These are phyloP conservation scores for Cordyceps tenuipes DNA, from an alignment of 2,329 filamentous ascomycete genomes.

Conservation along the genomic window DNA sequence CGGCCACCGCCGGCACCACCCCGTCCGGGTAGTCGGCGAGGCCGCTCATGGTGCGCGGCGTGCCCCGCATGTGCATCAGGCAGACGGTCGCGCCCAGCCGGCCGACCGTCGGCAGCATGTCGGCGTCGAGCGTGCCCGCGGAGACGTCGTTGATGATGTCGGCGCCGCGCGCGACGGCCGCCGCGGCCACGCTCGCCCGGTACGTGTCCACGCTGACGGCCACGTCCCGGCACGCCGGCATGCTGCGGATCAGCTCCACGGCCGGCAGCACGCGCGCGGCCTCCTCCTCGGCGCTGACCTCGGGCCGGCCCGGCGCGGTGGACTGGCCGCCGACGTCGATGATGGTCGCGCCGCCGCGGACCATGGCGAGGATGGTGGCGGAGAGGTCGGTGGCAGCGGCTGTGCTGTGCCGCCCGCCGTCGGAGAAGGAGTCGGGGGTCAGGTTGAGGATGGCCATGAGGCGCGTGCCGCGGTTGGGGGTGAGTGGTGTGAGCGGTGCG, in stretches of 20 bases:
- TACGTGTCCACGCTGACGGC: constrained; percentile 90
- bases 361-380: constrained; percentile 51
- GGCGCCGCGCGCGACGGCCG: constrained; percentile 68
- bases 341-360: constrained; percentile 66
- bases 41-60: constrained; percentile 69
- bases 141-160: constrained; percentile 95
- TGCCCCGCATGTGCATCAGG: constrained; percentile 92
- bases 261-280: constrained; percentile 68
- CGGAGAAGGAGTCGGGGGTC: constrained; percentile 95
- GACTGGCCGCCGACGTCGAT: constrained; percentile 93
- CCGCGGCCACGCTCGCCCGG: constrained; percentile 71
- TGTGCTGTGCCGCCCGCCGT: constrained; percentile 59
- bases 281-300: constrained; percentile 67
- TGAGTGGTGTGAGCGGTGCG: constrained; percentile 50
- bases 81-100: constrained; percentile 68
- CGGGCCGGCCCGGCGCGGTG: constrained; percentile 66
- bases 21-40: constrained; percentile 61
- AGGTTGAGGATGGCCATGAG: constrained; percentile 94
- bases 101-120: constrained; percentile 74
- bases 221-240: constrained; percentile 54
- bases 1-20: constrained; percentile 54
- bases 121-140: constrained; percentile 66
- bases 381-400: constrained; percentile 41
- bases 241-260: constrained; percentile 62
- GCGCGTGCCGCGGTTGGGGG: constrained; percentile 54